A percentile compares a stretch with the other conserved stretches of the same genome.
phyloP scores from a whole-genome alignment of 352 stramenopile genomes.

The Pythium phragmitis region DNA sequence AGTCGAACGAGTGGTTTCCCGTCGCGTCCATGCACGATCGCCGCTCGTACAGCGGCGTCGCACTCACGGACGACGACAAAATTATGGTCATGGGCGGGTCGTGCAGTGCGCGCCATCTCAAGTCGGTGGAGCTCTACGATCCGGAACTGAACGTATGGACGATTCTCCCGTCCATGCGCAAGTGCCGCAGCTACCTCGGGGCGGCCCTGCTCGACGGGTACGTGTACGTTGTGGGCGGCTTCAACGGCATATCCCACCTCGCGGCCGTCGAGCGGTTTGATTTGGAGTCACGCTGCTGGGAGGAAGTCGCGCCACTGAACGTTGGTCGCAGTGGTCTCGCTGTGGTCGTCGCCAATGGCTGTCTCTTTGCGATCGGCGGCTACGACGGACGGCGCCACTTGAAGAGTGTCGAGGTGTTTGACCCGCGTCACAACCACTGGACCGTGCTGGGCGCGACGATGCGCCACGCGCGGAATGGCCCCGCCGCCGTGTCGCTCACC shows the following conservation, averaged over 20 bases:
- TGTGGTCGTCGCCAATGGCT: conserved; percentile 42
- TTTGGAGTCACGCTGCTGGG: conserved; percentile 44
- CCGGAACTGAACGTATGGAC: conserved; percentile 54
- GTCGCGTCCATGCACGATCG: conserved; percentile 49
- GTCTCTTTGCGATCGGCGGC: conserved; percentile 64
- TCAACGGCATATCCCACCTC: conserved; percentile 67
- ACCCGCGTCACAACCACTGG: conserved; percentile 51
- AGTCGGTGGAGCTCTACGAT: conserved; percentile 56
- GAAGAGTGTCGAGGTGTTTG: conserved; percentile 65
- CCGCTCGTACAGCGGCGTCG: conserved; percentile 65
- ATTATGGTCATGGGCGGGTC: conserved; percentile 68
- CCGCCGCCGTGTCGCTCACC: conserved; percentile 44
- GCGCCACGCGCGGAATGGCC: conserved; percentile 61
- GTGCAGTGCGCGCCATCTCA: conserved; percentile 54
- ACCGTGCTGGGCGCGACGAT: conserved; percentile 37
- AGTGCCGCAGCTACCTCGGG: conserved; percentile 63
- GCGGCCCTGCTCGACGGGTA: conserved; percentile 41
- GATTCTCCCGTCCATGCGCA: conserved; percentile 51
- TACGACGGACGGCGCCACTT: conserved; percentile 70
- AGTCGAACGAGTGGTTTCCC: conserved; percentile 52
- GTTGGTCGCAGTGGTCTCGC: conserved; percentile 60
- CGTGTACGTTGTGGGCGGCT: conserved; percentile 68
- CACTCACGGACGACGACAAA: conserved; percentile 41
- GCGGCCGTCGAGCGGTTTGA: conserved; percentile 58
- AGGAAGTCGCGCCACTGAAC: conserved; percentile 47